Conservation (phyloP, 1,139 yeast genomes). For the Meyerozyma smithsonii region DNA sequence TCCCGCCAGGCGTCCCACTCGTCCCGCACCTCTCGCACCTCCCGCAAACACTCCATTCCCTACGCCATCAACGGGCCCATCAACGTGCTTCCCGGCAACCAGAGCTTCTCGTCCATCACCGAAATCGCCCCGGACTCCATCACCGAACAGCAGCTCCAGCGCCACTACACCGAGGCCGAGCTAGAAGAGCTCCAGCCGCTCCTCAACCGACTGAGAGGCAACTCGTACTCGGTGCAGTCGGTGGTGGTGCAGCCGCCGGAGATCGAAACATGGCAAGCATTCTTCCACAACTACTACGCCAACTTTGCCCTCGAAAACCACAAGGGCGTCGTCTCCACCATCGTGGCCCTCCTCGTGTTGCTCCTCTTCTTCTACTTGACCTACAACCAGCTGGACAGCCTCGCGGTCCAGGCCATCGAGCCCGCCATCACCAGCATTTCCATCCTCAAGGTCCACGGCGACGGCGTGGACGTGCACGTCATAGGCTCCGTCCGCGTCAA, state of each 20-base stretch:
- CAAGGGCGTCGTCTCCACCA: neutral
- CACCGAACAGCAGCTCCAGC: neutral
- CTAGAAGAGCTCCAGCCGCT: constrained; percentile 1
- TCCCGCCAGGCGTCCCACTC: neutral
- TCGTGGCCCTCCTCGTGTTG: neutral
- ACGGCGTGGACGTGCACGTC: constrained; percentile 22
- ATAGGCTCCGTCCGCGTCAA: constrained; percentile 21
- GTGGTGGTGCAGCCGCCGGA: constrained; percentile 1
- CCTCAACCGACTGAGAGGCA: constrained; percentile 1
- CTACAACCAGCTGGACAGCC: constrained; percentile 4
- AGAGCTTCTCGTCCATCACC: neutral
- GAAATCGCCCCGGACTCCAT: neutral
- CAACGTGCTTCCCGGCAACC: neutral
- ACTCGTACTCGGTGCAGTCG: neutral
- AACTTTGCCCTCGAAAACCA: neutral
- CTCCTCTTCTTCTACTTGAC: neutral
- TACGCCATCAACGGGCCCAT: neutral
- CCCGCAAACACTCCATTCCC: neutral
- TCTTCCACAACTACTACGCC: neutral
- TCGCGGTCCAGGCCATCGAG: constrained; percentile 7
- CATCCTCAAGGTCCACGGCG: constrained; percentile 14
- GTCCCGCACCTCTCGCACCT: neutral
- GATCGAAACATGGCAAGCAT: neutral
- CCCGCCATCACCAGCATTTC: constrained; percentile 8
- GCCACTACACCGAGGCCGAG: neutral